Evolutionary conservation across 768 basidiomycete species (phyloP).

Genomic region (Gelatoporia subvermispora): DNA sequence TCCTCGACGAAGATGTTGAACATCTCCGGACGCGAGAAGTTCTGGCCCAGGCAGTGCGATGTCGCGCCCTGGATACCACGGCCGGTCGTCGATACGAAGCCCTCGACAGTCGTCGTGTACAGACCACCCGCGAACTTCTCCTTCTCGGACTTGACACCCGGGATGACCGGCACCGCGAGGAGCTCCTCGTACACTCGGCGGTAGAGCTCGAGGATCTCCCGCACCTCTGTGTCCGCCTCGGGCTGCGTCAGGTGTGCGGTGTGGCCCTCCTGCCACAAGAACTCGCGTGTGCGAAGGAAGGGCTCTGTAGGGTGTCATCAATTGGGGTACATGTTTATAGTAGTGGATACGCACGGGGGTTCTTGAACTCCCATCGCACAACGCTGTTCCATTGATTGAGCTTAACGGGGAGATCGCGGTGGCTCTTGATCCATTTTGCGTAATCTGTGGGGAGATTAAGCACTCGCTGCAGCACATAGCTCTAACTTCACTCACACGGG

Average conservation of each 20-base stretch:
- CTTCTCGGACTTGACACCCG: conserved; percentile 96
- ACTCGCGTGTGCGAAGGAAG: conserved; percentile 98
- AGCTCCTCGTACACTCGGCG: conserved; percentile 94
- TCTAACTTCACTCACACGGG: conserved; percentile 60
- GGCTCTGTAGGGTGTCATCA: conserved; percentile 53
- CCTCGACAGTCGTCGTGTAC: conserved; percentile 97
- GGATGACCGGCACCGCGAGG: conserved; percentile 95
- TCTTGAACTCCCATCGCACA: conserved; percentile 99
- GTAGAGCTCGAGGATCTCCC: conserved; percentile 93
- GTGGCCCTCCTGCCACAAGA: conserved; percentile 99
- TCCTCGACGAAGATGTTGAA: conserved; percentile 98
- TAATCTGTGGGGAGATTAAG: conserved; percentile 56
- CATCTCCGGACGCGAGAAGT: conserved; percentile 95
- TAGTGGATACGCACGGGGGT: conserved; percentile 63
- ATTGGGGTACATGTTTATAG: neutral
- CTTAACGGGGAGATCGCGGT: conserved; percentile 95
- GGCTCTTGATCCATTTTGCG: conserved; percentile 96
- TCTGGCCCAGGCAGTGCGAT: conserved; percentile 96
- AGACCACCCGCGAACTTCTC: conserved; percentile 98
- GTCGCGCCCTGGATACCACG: conserved; percentile 98
- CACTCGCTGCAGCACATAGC: neutral
- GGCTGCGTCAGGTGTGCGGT: conserved; percentile 86
- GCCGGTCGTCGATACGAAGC: conserved; percentile 95
- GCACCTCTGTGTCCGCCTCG: conserved; percentile 90
- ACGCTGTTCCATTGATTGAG: conserved; percentile 99